These are phyloP conservation scores for Mangifera indica DNA, from an alignment of 345 rosid species.

Conservation along the genomic window DNA sequence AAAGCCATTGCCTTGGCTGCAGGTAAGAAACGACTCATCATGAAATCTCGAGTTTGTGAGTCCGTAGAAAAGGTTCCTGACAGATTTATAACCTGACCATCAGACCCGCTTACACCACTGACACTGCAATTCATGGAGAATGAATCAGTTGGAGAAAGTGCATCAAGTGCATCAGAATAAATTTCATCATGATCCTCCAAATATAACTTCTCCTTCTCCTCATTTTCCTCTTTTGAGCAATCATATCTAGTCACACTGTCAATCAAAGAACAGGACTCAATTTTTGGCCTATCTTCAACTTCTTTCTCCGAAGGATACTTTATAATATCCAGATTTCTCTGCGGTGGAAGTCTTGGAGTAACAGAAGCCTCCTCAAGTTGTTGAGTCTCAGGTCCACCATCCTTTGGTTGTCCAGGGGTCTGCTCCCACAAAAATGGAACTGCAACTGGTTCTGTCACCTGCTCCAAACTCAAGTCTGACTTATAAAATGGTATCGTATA, in stretches of 20 bases:
- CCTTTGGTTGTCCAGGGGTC: conserved; percentile 72
- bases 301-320: conserved; percentile 32
- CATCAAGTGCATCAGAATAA: conserved; percentile 76
- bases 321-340: conserved; percentile 27
- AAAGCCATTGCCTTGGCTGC: conserved; percentile 96
- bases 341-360: conserved; percentile 46
- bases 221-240: conserved; percentile 22
- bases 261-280: conserved; percentile 7
- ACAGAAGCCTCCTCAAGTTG: conserved; percentile 21
- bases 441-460: conserved; percentile 67
- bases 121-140: conserved; percentile 54
- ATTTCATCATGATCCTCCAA: conserved; percentile 43
- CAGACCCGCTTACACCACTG: conserved; percentile 58
- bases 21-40: conserved; percentile 91
- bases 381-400: conserved; percentile 17
- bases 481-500: conserved; percentile 27
- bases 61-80: conserved; percentile 52
- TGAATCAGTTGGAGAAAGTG: conserved; percentile 52
- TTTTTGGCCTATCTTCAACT: conserved; percentile 19
- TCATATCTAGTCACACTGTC: conserved; percentile 23
- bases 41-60: conserved; percentile 65
- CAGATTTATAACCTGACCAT: conserved; percentile 37
- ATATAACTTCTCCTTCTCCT: conserved; percentile 25
- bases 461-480: conserved; percentile 45
- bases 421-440: conserved; percentile 91